Percentiles rank a stretch among this genome's conserved stretches.
Conservation (phyloP, 2,329 filamentous ascomycete species). For the Whalleya microplaca region DNA sequence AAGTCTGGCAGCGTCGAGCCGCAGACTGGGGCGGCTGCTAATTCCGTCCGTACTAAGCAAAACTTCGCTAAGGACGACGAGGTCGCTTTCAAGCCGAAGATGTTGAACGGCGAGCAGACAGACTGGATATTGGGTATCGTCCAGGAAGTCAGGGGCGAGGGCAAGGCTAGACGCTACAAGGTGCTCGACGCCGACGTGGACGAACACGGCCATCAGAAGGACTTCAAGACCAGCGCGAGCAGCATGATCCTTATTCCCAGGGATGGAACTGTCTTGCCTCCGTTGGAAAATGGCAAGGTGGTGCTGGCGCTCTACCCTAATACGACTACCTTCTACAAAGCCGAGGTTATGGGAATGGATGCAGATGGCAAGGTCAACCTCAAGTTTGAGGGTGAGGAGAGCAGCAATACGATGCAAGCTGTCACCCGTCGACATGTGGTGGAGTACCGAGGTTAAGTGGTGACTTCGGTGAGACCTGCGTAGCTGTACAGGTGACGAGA, state of each 20-base stretch:
- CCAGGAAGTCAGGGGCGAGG: slow-evolving; percentile 73
- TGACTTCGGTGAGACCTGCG: neutral
- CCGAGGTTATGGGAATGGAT: slow-evolving; percentile 75
- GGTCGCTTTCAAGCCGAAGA: slow-evolving; percentile 68
- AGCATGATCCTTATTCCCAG: slow-evolving; percentile 78
- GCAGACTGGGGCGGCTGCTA: slow-evolving; percentile 42
- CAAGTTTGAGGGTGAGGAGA: slow-evolving; percentile 81
- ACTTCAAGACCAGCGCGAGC: slow-evolving; percentile 72
- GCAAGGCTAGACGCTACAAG: slow-evolving; percentile 77
- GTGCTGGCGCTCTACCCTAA: slow-evolving; percentile 81
- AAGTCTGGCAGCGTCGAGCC: slow-evolving; percentile 55
- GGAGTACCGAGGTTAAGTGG: slow-evolving; percentile 60
- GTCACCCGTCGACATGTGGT: slow-evolving; percentile 78
- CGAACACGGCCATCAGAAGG: slow-evolving; percentile 66
- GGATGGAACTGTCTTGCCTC: slow-evolving; percentile 54
- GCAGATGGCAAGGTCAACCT: slow-evolving; percentile 61
- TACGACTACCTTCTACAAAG: slow-evolving; percentile 84
- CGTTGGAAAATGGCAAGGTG: slow-evolving; percentile 69
- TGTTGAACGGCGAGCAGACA: slow-evolving; percentile 49
- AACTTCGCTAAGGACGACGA: slow-evolving; percentile 65
- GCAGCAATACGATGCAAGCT: slow-evolving; percentile 72
- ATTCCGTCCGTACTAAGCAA: slow-evolving; percentile 54
- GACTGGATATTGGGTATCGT: slow-evolving; percentile 81
- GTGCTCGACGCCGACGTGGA: slow-evolving; percentile 82
- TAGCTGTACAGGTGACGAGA: neutral